Base-by-base conservation (phyloP, 805 yeast genomes). In the Kuraishia molischiana region DNA sequence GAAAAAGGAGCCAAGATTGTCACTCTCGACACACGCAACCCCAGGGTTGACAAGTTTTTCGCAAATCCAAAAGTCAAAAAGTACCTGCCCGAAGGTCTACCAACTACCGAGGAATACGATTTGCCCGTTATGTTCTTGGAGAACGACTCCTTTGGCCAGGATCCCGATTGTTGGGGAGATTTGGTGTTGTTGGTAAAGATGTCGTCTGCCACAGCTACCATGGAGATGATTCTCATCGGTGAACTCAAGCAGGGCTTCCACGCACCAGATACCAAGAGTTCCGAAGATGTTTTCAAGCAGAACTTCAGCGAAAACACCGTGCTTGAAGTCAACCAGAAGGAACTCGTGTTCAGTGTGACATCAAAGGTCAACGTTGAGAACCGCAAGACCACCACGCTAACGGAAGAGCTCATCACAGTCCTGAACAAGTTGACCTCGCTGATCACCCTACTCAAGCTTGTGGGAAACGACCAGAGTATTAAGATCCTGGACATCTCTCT, bases 1-100 rank as follows among this genome's bases (percentile, higher is more conserved):
- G 50, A 47, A 13, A 60, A 62, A 39, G 60, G 62, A 0, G 64
- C 74, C 36, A 50, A 53, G 29, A 59, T 64, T 38, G 52, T 66
- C 24, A 51, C 58, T 18, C 40, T 58, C 14, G 42, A 39, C 11
- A 43, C 44, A 9, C 36, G 39, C 15, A 52, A 53, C 22, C 14
- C 39, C 19, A 34, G 41, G 3, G 51, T 48, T 14, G 41, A 46
- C 19, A 31, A 43, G 13, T 53, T 54, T 31, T 38, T 52, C 32
- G 35, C 19, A 17, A 26, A 19, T 36, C 13, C 31, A 9, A 28
- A 28, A 6, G 14, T 28, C 6, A 28, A 28, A 14, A 28, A 6
- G 5, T 28, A 28, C 31, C 17, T 28, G 17, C 31, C 31, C 13
- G 59, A 64, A 19, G 61, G 59, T n/a, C 58, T 61, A n/a, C 47